phyloP scores from a whole-genome alignment of 805 yeast genomes.

The Candida methanosorbosa region DNA sequence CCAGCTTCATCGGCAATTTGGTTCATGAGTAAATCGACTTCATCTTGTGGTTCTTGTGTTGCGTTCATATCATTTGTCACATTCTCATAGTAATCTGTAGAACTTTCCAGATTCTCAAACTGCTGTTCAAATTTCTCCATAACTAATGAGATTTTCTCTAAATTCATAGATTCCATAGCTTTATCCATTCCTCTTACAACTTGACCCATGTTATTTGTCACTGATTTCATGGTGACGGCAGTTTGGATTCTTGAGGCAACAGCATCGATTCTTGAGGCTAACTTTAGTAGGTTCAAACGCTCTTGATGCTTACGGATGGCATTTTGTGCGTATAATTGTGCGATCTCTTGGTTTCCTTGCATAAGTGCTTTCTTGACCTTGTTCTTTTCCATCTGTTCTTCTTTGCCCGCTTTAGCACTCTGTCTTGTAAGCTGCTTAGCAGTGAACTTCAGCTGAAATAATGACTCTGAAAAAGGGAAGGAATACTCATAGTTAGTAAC shows the following conservation, averaged over 20 bases:
- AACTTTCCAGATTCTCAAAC: constrained; percentile 91
- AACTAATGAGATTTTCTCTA: constrained; percentile 84
- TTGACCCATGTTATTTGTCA: constrained; percentile 86
- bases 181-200: constrained; percentile 95
- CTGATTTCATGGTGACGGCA: constrained; percentile 95
- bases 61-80: constrained; percentile 88
- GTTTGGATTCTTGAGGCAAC: constrained; percentile 95
- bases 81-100: constrained; percentile 85
- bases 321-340: constrained; percentile 89
- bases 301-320: constrained; percentile 91
- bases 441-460: constrained; percentile 73
- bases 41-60: constrained; percentile 86
- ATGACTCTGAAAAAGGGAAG: constrained; percentile 42
- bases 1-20: constrained; percentile 98
- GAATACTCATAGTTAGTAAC: constrained; percentile 5
- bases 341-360: constrained; percentile 86
- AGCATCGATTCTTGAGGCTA: constrained; percentile 88
- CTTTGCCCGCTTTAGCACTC: constrained; percentile 85
- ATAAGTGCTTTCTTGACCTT: constrained; percentile 82
- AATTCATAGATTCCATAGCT: constrained; percentile 91
- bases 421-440: constrained; percentile 89
- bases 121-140: constrained; percentile 97
- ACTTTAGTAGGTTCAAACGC: constrained; percentile 65
- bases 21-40: constrained; percentile 82
- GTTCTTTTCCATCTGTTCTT: constrained; percentile 78